Base-by-base conservation (phyloP, 1,284 basidiomycete species). In the Anthracocystis setariae region DNA sequence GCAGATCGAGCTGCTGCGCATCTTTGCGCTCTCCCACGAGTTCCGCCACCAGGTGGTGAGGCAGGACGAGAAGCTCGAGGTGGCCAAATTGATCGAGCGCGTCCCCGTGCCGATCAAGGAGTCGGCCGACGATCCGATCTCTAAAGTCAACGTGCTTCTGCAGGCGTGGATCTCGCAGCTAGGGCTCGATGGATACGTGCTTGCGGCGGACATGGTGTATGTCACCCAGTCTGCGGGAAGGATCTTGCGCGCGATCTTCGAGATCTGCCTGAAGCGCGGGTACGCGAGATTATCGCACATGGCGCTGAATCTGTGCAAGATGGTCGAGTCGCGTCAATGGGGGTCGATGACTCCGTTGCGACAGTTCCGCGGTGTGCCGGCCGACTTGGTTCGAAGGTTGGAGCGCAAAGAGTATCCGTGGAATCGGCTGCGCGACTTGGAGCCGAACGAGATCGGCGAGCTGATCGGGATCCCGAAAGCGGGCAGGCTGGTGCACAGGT, bases 21-120 rank as follows among this genome's bases (percentile, higher is more conserved):
- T 98, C 8, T 99, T 98, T 82, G 94, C 94, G 0, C 86, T 98
- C 12, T 94, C 92, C 2, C 94, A 97, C 79, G 95, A 98, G 85
- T 98, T 99, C 87, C 97, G 93, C 85, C 85, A 95, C 48, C 96
- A 82, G 60, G 73, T 94, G 1, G 94, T 92, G 42, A 77, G 86
- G 29, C 78, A 84, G 47, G 85, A 85, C 60, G 85, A 85, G 59
- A 84, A 85, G 78, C 77, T 78, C 45, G 94, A 98, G 80, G 87
- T 98, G 8, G 88, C 89, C n/a, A 96, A 95, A 82, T 85, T 98
- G 24, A 85, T 98, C 39, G 96, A 98, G 83, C 88, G 94, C 13
- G 95, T 98, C 0, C 96, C 95, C 1, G 94, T 98, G 46, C 95
- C 96, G 0, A 91, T 98, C 78, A 98, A 98, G 85, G 96, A 99